Evolutionary conservation across 2,329 filamentous ascomycete species (phyloP), one percentile per base, ranked within the genome.

Genomic region (Orbilia oligospora): DNA sequence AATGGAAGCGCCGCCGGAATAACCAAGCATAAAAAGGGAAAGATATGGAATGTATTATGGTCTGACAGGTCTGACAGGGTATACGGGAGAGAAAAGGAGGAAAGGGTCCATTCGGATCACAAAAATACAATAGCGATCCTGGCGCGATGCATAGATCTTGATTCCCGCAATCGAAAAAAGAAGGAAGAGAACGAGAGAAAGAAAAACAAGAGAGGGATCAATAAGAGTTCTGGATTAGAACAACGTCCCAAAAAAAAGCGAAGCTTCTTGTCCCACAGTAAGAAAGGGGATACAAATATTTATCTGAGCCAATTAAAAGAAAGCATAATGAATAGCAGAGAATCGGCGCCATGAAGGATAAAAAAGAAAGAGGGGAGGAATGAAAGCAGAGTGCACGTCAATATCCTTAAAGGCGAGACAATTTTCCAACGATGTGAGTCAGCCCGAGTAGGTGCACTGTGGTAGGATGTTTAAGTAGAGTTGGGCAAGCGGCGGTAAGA

Each of bases 141-240:
- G 24, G 48, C 27, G 16, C 53, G 30, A 36, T 27, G 53, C 30
- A 36, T 58, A 58, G 30, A 58, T 58, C 27, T 58, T 30, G 16
- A 12, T 58, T 38, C 18, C 33, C 30, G 27, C 24, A 20, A 36
- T 8, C 9, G n/a, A 38, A 14, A 24, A 30, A 30, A 30, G 9
- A 10, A 56, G 6, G 27, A 33, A 46, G 16, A n/a, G 16, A n/a
- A 20, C 20, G 27, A 38, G 38, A 30, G 9, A 58, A 38, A 22
- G 53, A 58, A 36, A 38, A 30, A 38, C 53, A 58, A 20, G 33
- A 38, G n/a, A n/a, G 8, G 53, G n/a, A 12, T 2, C 14, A 22
- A n/a, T 14, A 22, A 55, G 0, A n/a, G 30, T 30, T 36, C 14
- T 38, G 53, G 14, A 22, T 58, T 9, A 58, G 53, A 58, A 36